A percentile compares a stretch with the other conserved stretches of the same genome.
These are phyloP conservation scores for Huntiella bhutanensis DNA, from an alignment of 2,329 filamentous ascomycete species.

Conservation along the genomic window DNA sequence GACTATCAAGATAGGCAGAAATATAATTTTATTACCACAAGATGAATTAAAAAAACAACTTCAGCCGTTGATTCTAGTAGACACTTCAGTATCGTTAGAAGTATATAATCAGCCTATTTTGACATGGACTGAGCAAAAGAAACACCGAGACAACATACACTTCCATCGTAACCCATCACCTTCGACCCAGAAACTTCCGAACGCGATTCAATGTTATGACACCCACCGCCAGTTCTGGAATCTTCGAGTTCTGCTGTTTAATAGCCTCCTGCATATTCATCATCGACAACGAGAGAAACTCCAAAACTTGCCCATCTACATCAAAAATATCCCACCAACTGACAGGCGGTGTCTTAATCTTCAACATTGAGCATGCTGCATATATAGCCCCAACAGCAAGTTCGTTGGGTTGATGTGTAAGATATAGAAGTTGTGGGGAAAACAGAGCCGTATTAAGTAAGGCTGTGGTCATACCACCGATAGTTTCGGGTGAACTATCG, in stretches of 20 bases:
- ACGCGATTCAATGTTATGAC: slow-evolving; percentile 41
- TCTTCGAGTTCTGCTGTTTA: slow-evolving; percentile 35
- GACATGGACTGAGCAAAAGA: too few species aligned
- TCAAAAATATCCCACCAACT: slow-evolving; percentile 99
- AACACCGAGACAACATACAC: too few species aligned
- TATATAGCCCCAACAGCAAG: slow-evolving; percentile 83
- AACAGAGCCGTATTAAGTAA: slow-evolving; percentile 76
- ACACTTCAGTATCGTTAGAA: too few species aligned
- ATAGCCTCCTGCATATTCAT: slow-evolving; percentile 58
- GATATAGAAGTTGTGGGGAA: slow-evolving; percentile 72
- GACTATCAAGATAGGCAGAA: too few species aligned
- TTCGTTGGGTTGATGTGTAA: slow-evolving; percentile 76
- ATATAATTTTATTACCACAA: too few species aligned
- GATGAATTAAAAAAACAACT: too few species aligned
- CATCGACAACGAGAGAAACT: slow-evolving; percentile 77
- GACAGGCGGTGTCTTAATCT: slow-evolving; percentile 58
- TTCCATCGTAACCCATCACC: background rate
- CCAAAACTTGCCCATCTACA: slow-evolving; percentile 81
- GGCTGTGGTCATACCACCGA: slow-evolving; percentile 38
- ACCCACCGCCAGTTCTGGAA: slow-evolving; percentile 27
- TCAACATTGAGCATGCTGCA: slow-evolving; percentile 60
- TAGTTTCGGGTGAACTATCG: slow-evolving; percentile 12
- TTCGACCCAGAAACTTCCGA: slow-evolving; percentile 22
- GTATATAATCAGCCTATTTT: too few species aligned
- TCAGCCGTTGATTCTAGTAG: too few species aligned